Percentiles rank a stretch among this genome's conserved stretches.
phyloP scores from a whole-genome alignment of 495 filamentous ascomycete genomes.

The Pyrenula massariospora region DNA sequence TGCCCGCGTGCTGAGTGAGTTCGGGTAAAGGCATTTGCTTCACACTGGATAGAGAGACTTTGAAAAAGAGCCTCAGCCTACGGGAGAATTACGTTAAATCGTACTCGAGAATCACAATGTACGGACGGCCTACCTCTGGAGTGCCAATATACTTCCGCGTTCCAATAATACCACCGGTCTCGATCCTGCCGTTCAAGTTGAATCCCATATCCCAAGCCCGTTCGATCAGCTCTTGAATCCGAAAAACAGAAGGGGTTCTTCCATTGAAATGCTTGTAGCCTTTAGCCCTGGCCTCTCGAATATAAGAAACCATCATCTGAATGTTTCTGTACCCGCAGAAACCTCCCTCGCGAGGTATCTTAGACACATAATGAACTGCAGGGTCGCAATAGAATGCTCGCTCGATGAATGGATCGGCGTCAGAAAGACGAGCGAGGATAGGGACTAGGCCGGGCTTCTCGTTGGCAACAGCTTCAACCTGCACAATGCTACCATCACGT shows the following conservation, averaged over 20 bases:
- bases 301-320: conserved; percentile 80
- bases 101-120: too few relatives aligned
- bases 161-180: conserved; percentile 79
- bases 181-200: conserved; percentile 55
- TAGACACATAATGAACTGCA: conserved; percentile 66
- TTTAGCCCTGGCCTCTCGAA: conserved; percentile 42
- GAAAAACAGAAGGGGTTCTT: conserved; percentile 59
- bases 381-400: conserved; percentile 74
- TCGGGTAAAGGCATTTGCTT: conserved; percentile 34
- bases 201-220: conserved; percentile 81
- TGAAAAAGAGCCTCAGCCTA: conserved; percentile 75
- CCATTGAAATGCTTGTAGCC: conserved; percentile 49
- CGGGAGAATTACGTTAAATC: conserved; percentile 7
- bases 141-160: conserved; percentile 96
- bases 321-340: conserved; percentile 99
- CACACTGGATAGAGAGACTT: conserved; percentile 53
- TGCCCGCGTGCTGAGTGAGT: conserved; percentile 32
- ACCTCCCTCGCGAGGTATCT: conserved; percentile 67
- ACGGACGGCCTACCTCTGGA: conserved; percentile 55
- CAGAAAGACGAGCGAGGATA: conserved; percentile 58
- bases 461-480: conserved; percentile 41
- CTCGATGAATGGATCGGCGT: conserved; percentile 48
- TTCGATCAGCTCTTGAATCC: conserved; percentile 84
- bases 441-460: conserved; percentile 59
- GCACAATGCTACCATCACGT: conserved; percentile 33